Percentiles rank a stretch among this genome's conserved stretches.
phyloP scores from a whole-genome alignment of 768 basidiomycete genomes.

The Tulasnella sp. region DNA sequence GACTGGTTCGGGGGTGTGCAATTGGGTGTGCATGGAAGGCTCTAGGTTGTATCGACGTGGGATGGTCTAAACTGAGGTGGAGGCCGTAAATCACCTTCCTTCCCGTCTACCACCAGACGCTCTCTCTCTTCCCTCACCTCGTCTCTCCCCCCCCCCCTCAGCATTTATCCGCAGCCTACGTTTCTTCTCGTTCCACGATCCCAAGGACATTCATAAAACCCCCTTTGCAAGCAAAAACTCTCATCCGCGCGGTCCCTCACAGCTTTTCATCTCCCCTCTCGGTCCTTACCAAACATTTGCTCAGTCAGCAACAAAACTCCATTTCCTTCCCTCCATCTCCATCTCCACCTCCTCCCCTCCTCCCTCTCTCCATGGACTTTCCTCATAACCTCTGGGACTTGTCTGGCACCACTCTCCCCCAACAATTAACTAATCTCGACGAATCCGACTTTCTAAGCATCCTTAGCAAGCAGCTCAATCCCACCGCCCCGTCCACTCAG shows the following conservation, averaged over 20 bases:
- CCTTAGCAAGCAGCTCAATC: constrained; percentile 24
- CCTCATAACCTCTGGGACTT: constrained; percentile 28
- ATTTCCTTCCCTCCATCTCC: neutral
- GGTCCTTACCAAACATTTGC: neutral
- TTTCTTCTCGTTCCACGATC: neutral
- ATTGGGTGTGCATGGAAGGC: neutral
- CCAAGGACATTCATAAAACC: neutral
- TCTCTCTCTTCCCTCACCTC: neutral
- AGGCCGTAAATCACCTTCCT: neutral
- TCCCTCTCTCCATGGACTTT: constrained; percentile 8
- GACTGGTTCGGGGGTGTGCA: neutral
- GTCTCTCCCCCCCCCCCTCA: neutral
- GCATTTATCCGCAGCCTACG: neutral
- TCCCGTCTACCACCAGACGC: neutral
- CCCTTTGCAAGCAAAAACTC: neutral
- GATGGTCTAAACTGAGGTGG: neutral
- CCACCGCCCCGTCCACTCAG: neutral
- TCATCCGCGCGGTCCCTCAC: neutral
- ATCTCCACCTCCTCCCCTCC: neutral
- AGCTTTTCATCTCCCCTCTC: neutral
- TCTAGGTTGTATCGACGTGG: neutral
- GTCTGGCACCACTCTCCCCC: constrained; percentile 18
- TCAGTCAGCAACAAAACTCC: neutral
- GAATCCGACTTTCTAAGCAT: constrained; percentile 26
- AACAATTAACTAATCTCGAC: constrained; percentile 18